Evolutionary conservation across 1,284 basidiomycete species (phyloP), one percentile per base, ranked within the genome.

Genomic region (Athelia psychrophila): DNA sequence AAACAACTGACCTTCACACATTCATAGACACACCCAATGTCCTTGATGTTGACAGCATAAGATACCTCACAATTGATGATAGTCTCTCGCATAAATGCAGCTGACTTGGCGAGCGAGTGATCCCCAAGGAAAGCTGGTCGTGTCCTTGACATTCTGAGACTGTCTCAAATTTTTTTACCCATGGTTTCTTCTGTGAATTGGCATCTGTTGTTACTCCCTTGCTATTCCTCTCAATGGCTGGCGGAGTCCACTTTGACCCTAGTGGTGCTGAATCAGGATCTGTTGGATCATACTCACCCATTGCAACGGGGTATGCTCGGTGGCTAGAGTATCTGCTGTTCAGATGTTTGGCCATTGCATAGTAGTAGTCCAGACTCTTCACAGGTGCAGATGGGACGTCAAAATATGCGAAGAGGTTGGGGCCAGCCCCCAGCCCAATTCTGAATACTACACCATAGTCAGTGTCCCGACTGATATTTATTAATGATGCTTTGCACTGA

Each of bases 401-500:
- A 35, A 35, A 35, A 35, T 35, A n/a, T 12, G 33, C 33, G n/a
- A 35, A 35, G n/a, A 35, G 33, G 33, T 35, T n/a, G n/a, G n/a
- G n/a, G n/a, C n/a, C 33, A 35, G 33, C 33, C 10, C 33, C 33
- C 10, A 35, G n/a, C 10, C n/a, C 33, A 35, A 35, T 35, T 35
- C 33, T 35, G n/a, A n/a, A 10, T n/a, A 35, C 12, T 35, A 35
- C n/a, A n/a, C n/a, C 33, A 35, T 10, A 12, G 33, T 12, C 20
- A 47, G 20, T 25, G 38, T n/a, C n/a, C n/a, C n/a, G n/a, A n/a
- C n/a, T n/a, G n/a, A n/a, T n/a, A 47, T 16, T n/a, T 36, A 6
- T 18, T 16, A 24, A 13, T 19, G 23, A 36, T 18, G 16, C 10
- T 19, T 12, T 20, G 24, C 32, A 52, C 55, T 40, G 49, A 65